phyloP scores from a whole-genome alignment of 2,329 filamentous ascomycete genomes.

The Lizonia empirigonia region DNA sequence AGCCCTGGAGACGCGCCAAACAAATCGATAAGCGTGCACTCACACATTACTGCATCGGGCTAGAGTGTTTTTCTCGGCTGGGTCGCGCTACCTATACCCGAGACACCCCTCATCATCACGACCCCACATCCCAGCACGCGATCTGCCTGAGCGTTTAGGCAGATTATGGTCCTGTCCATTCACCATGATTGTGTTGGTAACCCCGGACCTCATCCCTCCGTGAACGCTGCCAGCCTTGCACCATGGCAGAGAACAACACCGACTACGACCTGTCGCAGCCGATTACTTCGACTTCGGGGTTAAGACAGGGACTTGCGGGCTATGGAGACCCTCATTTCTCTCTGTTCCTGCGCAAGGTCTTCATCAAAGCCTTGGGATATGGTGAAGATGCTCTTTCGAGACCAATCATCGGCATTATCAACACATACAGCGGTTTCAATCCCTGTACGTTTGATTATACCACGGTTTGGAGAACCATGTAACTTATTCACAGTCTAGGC shows the following conservation, averaged over 20 bases:
- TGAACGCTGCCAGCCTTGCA: not conserved
- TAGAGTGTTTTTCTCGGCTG: not conserved
- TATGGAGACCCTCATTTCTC: constrained; percentile 79
- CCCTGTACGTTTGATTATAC: constrained; percentile 52
- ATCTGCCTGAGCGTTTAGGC: constrained; percentile 4
- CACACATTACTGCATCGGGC: constrained; percentile 5
- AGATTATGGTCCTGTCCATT: not conserved
- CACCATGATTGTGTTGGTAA: not conserved
- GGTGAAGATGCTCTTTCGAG: constrained; percentile 72
- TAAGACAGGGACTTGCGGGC: constrained; percentile 68
- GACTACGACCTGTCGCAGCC: constrained; percentile 66
- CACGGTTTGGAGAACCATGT: not conserved
- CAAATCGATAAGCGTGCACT: constrained; percentile 18
- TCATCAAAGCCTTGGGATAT: constrained; percentile 78
- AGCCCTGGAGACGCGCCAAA: constrained; percentile 11
- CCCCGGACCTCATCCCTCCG: not conserved
- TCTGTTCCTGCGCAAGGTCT: constrained; percentile 74
- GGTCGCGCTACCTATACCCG: constrained; percentile 1
- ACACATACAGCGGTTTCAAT: constrained; percentile 75
- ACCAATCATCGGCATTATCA: constrained; percentile 76
- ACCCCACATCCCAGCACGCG: constrained; percentile 18
- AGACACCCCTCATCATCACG: not conserved
- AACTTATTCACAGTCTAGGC: constrained; percentile 37
- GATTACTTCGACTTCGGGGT: constrained; percentile 56
- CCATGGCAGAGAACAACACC: constrained; percentile 9